Evolutionary conservation across 2,329 filamentous ascomycete species (phyloP).

Genomic region (Trichoderma sp.): DNA sequence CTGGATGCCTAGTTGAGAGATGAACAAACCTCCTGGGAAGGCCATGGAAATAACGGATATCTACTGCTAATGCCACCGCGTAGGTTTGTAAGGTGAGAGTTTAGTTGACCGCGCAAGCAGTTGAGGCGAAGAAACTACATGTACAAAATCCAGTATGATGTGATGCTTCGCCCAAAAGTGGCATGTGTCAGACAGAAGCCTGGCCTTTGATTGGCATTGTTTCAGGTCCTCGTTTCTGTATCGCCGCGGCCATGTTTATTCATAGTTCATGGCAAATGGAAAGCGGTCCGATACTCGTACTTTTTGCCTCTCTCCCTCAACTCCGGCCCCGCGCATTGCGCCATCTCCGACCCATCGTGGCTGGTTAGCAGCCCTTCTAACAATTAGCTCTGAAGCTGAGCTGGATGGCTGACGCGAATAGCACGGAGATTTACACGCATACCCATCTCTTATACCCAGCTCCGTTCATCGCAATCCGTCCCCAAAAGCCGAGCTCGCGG

Average conservation of each 20-base stretch:
- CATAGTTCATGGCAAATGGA: not conserved
- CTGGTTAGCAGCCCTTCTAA: not conserved
- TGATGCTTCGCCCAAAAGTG: not conserved
- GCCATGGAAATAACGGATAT: not conserved
- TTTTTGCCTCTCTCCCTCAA: not conserved
- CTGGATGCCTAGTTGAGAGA: not conserved
- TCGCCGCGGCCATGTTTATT: not conserved
- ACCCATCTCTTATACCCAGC: not conserved
- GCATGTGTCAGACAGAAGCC: not conserved
- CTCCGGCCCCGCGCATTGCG: not conserved
- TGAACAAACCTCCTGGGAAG: not conserved
- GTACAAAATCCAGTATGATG: not conserved
- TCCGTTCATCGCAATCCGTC: not conserved
- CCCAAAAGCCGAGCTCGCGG: not conserved
- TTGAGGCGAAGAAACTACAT: not conserved
- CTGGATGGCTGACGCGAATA: conserved; percentile 1
- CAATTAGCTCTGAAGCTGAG: not conserved
- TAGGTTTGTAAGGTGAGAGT: not conserved
- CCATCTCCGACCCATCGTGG: not conserved
- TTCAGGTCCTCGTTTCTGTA: not conserved
- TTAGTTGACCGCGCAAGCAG: not conserved
- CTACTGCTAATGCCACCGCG: not conserved
- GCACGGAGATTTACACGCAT: not conserved
- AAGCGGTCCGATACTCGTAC: not conserved
- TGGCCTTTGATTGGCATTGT: not conserved